phyloP scores from a whole-genome alignment of 73 alveolate species.

The Paramecium biaurelia region DNA sequence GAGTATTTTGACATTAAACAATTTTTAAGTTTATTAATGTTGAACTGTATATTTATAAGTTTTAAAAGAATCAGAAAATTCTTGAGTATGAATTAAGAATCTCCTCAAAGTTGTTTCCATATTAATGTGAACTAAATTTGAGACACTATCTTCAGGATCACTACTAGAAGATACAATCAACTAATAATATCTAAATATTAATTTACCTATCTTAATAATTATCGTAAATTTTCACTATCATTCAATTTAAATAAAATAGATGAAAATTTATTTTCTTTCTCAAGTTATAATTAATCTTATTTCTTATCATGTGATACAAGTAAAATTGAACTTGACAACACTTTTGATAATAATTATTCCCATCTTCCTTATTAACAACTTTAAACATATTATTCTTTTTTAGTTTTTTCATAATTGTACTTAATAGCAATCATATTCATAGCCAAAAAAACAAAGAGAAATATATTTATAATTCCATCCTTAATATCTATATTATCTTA shows the following conservation, averaged over 20 bases:
- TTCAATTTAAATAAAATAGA: background rate
- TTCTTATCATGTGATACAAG: background rate
- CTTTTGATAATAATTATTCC: background rate
- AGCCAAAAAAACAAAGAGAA: background rate
- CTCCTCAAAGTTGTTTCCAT: background rate
- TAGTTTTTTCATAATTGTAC: background rate
- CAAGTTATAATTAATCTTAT: background rate
- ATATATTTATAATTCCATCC: constrained; percentile 9
- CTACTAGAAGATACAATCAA: background rate
- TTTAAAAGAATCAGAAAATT: background rate
- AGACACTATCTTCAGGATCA: background rate
- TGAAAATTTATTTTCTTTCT: background rate
- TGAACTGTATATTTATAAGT: background rate
- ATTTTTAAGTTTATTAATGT: background rate
- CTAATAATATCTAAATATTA: background rate
- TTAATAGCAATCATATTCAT: background rate
- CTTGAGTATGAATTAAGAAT: background rate
- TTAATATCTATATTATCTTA: background rate
- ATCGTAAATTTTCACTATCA: background rate
- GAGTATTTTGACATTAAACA: background rate
- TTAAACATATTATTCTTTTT: background rate
- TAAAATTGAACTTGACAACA: background rate
- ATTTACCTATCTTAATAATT: background rate
- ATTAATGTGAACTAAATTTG: background rate
- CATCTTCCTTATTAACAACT: background rate